Base-by-base conservation (phyloP, 2,329 filamentous ascomycete genomes). In the Monosporascus sp. region DNA sequence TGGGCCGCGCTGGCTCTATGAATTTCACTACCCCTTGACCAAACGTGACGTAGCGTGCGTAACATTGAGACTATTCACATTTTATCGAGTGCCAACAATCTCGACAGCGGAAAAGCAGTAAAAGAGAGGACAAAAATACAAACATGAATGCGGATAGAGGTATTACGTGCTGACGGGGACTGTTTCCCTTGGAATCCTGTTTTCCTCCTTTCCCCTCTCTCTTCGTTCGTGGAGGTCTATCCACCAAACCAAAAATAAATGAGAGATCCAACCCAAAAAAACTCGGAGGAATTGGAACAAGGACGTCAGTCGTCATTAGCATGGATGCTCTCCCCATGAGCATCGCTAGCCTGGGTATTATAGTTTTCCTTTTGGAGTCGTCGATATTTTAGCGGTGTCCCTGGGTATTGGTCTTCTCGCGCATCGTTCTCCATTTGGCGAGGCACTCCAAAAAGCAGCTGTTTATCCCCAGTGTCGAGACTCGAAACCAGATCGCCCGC, bases 91-190 rank as follows among this genome's bases (percentile, higher is more conserved):
- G 59, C 52, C 51, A 56, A 61, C 54, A 56, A 49, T 45, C 59
- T 60, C 52, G 57, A 63, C 60, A 62, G 66, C 63, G 51, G 61
- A 66, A 65, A 64, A 54, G 50, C 54, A 59, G 31, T 2, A 62
- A 57, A 57, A 60, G 61, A 60, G 62, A 15, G 14, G 22, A 46
- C 42, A 68, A 64, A 66, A 66, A 60, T 70, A 70, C 67, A 68
- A 61, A 65, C 63, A 63, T 65, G 68, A 68, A 68, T 31, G 42
- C 68, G 68, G 68, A 67, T 65, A 72, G 31, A 34, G 69, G 69
- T 76, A 77, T 74, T 77, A 77, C 74, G 77, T 74, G 70, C 70
- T 71, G 65, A 73, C 71, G 65, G 70, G 68, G 4, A 24, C 22
- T 2, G 59, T 57, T 55, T 58, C 61, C 61, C 58, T 59, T 57